Evolutionary conservation across 2,329 filamentous ascomycete species (phyloP).

Genomic region (Coniosporium tulheliwenetii): DNA sequence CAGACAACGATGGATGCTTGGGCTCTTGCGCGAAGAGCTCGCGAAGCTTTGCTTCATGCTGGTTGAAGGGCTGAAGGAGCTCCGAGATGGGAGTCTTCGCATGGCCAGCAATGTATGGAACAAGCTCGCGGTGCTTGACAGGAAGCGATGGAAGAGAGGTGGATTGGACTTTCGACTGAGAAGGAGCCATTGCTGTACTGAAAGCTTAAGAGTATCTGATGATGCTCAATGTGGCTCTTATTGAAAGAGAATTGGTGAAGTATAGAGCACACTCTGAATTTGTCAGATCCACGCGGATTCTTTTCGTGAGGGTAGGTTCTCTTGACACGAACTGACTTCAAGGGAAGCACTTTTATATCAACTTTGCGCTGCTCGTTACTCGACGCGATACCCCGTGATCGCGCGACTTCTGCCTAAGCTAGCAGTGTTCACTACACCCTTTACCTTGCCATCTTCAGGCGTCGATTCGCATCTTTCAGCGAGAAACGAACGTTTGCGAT

Average conservation of each 20-base stretch:
- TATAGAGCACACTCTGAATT: not conserved
- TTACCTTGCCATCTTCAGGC: no score
- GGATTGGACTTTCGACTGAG: not conserved
- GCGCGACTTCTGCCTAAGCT: no score
- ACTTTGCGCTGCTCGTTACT: no score
- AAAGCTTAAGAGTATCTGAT: not conserved
- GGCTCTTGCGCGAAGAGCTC: slow-evolving; percentile 55
- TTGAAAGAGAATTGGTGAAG: not conserved
- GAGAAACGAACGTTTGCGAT: no score
- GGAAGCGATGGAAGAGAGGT: slow-evolving; percentile 19
- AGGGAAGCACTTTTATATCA: no score
- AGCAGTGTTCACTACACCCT: no score
- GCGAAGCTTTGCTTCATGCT: slow-evolving; percentile 51
- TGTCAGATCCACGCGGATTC: not conserved
- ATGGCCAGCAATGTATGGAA: slow-evolving; percentile 39
- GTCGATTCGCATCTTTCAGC: no score
- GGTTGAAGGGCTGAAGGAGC: slow-evolving; percentile 49
- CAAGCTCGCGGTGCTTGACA: slow-evolving; percentile 24
- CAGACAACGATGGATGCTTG: slow-evolving; percentile 38
- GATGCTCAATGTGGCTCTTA: not conserved
- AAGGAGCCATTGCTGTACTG: not conserved
- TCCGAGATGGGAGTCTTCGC: slow-evolving; percentile 37
- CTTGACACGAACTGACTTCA: no score
- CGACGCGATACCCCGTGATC: no score
- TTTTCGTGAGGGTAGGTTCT: no score